Conservation (phyloP, 805 yeast genomes). For the Saccharomyces eubayanus region DNA sequence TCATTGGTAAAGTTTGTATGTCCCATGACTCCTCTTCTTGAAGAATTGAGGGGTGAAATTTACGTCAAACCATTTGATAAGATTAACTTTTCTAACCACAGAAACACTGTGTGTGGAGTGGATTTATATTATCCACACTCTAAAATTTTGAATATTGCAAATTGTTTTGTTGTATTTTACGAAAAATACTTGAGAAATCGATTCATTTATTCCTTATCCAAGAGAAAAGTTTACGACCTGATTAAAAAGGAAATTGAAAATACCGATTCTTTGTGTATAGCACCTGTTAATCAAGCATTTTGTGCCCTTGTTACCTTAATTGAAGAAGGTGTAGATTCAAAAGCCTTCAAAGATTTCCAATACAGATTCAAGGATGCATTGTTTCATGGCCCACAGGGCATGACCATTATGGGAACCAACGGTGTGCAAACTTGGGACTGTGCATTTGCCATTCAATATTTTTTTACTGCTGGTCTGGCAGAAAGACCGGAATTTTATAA, state of each 20-base stretch:
- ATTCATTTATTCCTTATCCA: conserved; percentile 52
- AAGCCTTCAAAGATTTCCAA: conserved; percentile 45
- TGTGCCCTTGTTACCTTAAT: conserved; percentile 61
- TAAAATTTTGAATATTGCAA: conserved; percentile 49
- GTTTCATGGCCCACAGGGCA: conserved; percentile 83
- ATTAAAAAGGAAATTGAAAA: conserved; percentile 67
- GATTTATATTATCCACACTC: conserved; percentile 95
- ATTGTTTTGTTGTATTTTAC: conserved; percentile 51
- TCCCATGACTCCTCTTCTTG: conserved; percentile 54
- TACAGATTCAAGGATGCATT: conserved; percentile 64
- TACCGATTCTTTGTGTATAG: conserved; percentile 77
- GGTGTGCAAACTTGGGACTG: conserved; percentile 98
- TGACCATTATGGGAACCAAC: conserved; percentile 93
- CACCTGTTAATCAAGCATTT: conserved; percentile 88
- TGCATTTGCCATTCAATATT: conserved; percentile 82
- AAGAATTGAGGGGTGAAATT: conserved; percentile 68
- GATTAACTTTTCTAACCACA: conserved; percentile 60
- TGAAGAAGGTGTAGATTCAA: conserved; percentile 65
- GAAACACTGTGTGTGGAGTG: conserved; percentile 83
- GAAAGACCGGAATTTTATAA: conserved; percentile 57
- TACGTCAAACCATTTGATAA: conserved; percentile 54
- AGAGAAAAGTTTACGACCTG: conserved; percentile 47
- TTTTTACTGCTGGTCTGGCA: conserved; percentile 70
- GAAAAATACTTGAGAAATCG: conserved; percentile 69
- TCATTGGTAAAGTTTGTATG: conserved; percentile 49